phyloP scores from a whole-genome alignment of 208 protist species.

The Tritrichomonas foetus region DNA sequence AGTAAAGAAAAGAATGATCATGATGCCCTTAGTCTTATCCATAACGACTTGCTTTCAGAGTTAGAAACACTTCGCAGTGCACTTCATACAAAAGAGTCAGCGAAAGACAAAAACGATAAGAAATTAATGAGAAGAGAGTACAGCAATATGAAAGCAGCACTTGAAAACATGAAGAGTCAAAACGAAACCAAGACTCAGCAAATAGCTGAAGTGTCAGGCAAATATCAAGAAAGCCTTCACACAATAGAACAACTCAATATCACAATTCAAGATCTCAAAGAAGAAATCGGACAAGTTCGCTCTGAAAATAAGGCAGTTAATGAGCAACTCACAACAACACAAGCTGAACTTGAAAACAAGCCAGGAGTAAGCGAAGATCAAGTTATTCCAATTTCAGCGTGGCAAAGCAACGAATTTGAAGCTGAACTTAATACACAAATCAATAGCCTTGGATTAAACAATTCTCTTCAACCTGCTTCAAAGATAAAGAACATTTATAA shows the following conservation, averaged over 20 bases:
- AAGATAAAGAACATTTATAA: not conserved
- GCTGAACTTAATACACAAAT: not conserved
- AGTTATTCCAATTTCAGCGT: not conserved
- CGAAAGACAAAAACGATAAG: not conserved
- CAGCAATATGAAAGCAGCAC: not conserved
- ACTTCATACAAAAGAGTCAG: not conserved
- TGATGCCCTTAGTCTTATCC: not conserved
- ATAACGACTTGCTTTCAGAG: not conserved
- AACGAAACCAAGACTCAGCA: not conserved
- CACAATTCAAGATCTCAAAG: not conserved
- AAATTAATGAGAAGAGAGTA: not conserved
- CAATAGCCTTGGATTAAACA: not conserved
- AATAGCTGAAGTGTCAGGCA: not conserved
- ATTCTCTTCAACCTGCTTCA: not conserved
- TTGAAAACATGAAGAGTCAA: not conserved
- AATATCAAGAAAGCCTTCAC: not conserved
- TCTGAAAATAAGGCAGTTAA: not conserved
- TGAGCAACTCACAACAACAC: not conserved
- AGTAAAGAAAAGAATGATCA: not conserved
- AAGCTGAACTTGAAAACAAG: not conserved
- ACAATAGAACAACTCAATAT: not conserved
- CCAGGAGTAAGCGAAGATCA: not conserved
- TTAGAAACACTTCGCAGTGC: not conserved
- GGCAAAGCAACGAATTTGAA: not conserved
- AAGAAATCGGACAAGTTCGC: not conserved